Conservation (phyloP, 106 monocot species). For the Dioscorea dumetorum region DNA sequence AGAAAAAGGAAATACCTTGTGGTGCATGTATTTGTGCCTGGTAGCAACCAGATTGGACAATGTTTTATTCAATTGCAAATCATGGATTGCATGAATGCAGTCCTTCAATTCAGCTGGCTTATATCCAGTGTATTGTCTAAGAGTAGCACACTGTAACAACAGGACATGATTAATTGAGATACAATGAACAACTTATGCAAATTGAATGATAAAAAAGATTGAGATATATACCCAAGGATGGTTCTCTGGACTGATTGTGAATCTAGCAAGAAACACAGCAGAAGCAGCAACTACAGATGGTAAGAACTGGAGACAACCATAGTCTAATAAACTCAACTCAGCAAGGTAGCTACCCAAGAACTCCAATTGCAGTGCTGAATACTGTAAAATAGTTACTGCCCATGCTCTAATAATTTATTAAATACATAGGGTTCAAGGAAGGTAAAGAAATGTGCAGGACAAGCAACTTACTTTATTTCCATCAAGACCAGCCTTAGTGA, state of each 20-base stretch:
- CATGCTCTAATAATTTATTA: neutral
- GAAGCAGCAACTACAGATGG: constrained; percentile 62
- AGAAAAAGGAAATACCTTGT: constrained; percentile 15
- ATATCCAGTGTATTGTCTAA: constrained; percentile 36
- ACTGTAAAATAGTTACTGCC: constrained; percentile 15
- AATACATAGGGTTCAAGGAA: neutral
- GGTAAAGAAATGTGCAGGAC: neutral
- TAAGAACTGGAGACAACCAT: constrained; percentile 39
- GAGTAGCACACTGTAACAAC: neutral
- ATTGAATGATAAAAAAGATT: neutral
- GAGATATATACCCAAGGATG: constrained; percentile 57
- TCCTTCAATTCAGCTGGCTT: constrained; percentile 41
- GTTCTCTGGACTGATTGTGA: constrained; percentile 24
- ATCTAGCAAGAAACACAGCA: constrained; percentile 61
- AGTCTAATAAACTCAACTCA: constrained; percentile 59
- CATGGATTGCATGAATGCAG: constrained; percentile 44
- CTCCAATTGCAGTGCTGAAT: constrained; percentile 31
- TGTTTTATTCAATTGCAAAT: constrained; percentile 46
- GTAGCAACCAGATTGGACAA: constrained; percentile 27
- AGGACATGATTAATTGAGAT: neutral
- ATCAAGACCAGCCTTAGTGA: constrained; percentile 15
- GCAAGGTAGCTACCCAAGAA: constrained; percentile 57
- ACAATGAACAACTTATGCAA: neutral
- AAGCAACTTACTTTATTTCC: constrained; percentile 19
- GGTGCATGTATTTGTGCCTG: constrained; percentile 62